A percentile compares a stretch with the other conserved stretches of the same genome.
Conservation (phyloP, 257 asterid species). For the Datura wrightii region DNA sequence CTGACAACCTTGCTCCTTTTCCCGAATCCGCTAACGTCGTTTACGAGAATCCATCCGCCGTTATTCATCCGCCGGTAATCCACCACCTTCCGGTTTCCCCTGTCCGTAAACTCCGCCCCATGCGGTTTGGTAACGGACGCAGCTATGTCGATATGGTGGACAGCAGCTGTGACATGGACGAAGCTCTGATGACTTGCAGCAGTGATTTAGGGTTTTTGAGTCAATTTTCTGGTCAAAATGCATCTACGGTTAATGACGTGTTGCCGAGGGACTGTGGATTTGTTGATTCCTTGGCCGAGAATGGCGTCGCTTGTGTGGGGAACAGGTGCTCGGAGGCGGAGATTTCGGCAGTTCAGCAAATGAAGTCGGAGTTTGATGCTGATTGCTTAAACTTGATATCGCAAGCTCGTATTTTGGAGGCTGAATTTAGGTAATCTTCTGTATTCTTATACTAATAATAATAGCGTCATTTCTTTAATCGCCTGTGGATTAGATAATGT, state of each 20-base stretch:
- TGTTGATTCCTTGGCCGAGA: background rate
- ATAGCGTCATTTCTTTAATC: background rate
- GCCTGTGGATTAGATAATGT: background rate
- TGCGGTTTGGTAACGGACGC: slow-evolving; percentile 32
- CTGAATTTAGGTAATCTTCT: slow-evolving; percentile 30
- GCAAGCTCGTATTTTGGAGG: slow-evolving; percentile 29
- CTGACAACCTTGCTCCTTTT: slow-evolving; percentile 29
- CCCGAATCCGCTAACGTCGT: slow-evolving; percentile 26
- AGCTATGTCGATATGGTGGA: slow-evolving; percentile 30
- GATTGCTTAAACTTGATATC: slow-evolving; percentile 31
- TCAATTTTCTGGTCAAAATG: slow-evolving; percentile 29
- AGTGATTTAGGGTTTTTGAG: slow-evolving; percentile 31
- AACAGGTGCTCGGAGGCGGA: background rate
- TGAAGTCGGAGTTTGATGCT: slow-evolving; percentile 35
- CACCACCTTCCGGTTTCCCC: slow-evolving; percentile 22
- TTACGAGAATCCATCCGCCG: background rate
- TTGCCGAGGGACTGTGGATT: background rate
- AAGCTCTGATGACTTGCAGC: slow-evolving; percentile 21
- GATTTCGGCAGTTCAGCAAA: slow-evolving; percentile 24
- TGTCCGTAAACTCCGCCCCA: slow-evolving; percentile 37
- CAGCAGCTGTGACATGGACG: background rate
- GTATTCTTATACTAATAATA: background rate
- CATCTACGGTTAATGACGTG: background rate
- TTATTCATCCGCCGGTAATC: slow-evolving; percentile 24
- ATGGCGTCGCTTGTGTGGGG: background rate